Percentiles rank a stretch among this genome's conserved stretches.
Evolutionary conservation across 176 grass and related monocot species (phyloP).

Genomic region (Eleusine coracana): DNA sequence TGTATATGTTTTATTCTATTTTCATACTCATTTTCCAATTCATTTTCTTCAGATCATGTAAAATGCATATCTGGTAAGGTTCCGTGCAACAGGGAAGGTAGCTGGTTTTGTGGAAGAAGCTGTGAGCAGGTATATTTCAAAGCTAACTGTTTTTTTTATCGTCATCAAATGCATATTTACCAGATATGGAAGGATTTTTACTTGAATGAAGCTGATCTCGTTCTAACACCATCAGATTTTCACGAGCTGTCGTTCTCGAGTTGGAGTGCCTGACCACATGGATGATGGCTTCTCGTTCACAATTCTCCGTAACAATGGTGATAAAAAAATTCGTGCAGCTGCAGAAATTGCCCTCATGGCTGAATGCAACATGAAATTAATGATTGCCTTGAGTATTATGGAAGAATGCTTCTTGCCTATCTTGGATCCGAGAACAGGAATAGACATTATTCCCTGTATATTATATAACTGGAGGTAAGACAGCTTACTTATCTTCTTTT

Average conservation of each 20-base stretch:
- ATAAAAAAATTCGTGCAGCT: constrained; percentile 57
- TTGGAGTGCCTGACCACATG: constrained; percentile 64
- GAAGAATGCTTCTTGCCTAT: constrained; percentile 95
- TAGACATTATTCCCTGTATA: constrained; percentile 78
- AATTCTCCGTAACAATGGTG: constrained; percentile 68
- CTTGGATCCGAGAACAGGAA: constrained; percentile 74
- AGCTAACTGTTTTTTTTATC: constrained; percentile 29
- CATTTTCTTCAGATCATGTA: constrained; percentile 69
- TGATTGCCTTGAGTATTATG: constrained; percentile 81
- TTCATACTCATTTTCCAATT: constrained; percentile 29
- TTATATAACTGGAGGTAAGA: constrained; percentile 88
- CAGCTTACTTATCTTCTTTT: constrained; percentile 17
- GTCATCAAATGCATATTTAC: neutral
- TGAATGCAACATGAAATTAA: constrained; percentile 95
- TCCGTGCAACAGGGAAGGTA: constrained; percentile 40
- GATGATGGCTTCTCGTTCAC: constrained; percentile 62
- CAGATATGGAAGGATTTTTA: constrained; percentile 18
- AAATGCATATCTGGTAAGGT: constrained; percentile 66
- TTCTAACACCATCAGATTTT: constrained; percentile 60
- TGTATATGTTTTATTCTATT: neutral
- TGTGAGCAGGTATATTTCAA: constrained; percentile 70
- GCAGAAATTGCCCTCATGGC: constrained; percentile 67
- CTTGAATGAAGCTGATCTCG: constrained; percentile 28
- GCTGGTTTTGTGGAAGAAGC: constrained; percentile 79
- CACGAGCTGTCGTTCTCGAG: constrained; percentile 53